These are phyloP conservation scores for Tolypocladium pustulatum DNA, from an alignment of 2,329 filamentous ascomycete genomes.

Conservation along the genomic window DNA sequence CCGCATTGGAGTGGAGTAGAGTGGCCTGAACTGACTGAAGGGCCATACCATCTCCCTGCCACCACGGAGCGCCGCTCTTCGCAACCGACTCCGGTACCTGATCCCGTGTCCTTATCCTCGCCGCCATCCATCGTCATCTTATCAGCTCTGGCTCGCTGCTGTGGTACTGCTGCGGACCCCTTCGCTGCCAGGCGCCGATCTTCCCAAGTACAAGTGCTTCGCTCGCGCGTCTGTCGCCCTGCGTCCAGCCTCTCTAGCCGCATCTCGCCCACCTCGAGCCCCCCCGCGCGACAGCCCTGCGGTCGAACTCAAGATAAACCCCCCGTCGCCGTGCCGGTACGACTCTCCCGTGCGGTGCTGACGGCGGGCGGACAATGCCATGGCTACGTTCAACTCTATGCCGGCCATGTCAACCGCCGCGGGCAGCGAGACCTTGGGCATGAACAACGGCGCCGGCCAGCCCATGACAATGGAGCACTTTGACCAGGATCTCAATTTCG, in stretches of 20 bases:
- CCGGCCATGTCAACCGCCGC: constrained; percentile 35
- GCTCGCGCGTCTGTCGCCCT: not conserved
- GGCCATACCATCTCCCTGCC: not conserved
- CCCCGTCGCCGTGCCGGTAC: constrained; percentile 2
- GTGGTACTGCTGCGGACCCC: not conserved
- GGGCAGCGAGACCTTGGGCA: constrained; percentile 33
- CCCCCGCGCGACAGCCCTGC: not conserved
- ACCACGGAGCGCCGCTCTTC: not conserved
- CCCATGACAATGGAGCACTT: constrained; percentile 38
- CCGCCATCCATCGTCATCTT: not conserved
- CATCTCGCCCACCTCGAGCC: not conserved
- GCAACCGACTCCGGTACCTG: not conserved
- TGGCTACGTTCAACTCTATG: constrained; percentile 49
- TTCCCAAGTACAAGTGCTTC: not conserved
- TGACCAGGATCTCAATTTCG: constrained; percentile 41
- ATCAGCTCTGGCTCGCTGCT: not conserved
- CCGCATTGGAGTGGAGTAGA: not conserved
- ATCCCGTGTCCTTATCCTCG: not conserved
- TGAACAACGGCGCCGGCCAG: constrained; percentile 29
- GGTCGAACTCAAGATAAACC: not conserved
- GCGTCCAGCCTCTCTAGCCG: not conserved
- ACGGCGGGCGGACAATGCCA: constrained; percentile 33
- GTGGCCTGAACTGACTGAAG: not conserved
- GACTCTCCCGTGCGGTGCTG: constrained; percentile 14
- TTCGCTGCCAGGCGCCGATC: not conserved